phyloP scores from a whole-genome alignment of 2,329 filamentous ascomycete genomes.

The Ambrosiella beaveri region DNA sequence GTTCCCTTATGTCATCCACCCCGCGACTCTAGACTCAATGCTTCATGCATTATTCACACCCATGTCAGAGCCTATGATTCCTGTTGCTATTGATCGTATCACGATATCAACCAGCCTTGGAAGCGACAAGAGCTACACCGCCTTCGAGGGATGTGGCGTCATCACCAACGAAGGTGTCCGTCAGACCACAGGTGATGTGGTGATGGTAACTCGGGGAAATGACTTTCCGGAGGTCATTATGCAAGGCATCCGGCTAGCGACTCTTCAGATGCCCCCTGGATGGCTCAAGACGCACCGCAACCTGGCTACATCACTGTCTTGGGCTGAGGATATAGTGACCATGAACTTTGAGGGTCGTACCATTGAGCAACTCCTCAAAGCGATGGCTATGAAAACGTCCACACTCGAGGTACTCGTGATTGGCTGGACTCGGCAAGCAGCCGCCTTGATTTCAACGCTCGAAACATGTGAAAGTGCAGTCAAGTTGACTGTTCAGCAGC shows the following conservation, averaged over 20 bases:
- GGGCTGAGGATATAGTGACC: conserved; percentile 25
- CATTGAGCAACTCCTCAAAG: conserved; percentile 18
- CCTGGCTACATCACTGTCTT: conserved; percentile 31
- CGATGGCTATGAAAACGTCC: conserved; percentile 25
- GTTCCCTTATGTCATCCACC: conserved; percentile 38
- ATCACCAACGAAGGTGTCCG: conserved; percentile 22
- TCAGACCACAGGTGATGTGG: conserved; percentile 26
- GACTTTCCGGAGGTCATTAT: conserved; percentile 24
- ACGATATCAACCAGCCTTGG: conserved; percentile 27
- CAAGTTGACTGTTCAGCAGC: not conserved
- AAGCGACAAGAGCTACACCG: conserved; percentile 17
- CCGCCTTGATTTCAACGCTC: not conserved
- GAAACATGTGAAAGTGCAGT: not conserved
- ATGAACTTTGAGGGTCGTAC: conserved; percentile 11
- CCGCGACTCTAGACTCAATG: conserved; percentile 37
- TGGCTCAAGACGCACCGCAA: conserved; percentile 33
- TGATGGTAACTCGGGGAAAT: conserved; percentile 20
- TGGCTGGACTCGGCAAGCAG: conserved; percentile 15
- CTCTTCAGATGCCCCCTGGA: conserved; percentile 16
- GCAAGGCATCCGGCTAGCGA: conserved; percentile 25
- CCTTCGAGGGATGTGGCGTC: conserved; percentile 27
- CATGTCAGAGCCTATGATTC: conserved; percentile 29
- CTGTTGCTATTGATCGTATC: conserved; percentile 27
- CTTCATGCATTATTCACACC: conserved; percentile 35
- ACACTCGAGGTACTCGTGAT: conserved; percentile 24